Base-by-base conservation (phyloP, 352 stramenopile genomes). In the Pythium scleroteichum region DNA sequence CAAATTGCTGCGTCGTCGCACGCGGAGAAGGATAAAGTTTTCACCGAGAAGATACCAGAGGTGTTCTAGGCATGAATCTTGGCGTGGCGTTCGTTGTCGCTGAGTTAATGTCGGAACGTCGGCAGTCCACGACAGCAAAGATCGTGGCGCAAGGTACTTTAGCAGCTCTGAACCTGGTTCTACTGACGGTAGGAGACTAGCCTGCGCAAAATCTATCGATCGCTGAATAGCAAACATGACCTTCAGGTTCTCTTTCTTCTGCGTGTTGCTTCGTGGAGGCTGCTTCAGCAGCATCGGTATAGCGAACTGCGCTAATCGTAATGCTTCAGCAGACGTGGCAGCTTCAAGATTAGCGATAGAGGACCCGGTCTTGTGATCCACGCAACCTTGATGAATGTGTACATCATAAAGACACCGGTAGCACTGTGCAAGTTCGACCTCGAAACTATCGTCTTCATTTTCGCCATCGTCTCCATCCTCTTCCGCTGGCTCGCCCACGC, bases 161-260 rank as follows among this genome's bases (percentile, higher is more conserved):
- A 71, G 45, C 22, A 78, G 40, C 8, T 48, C 29, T 9, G 39
- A 40, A 3, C 38, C 48, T 24, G 39, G 53, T 17, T 39, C 14
- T 0, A 47, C 42, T 3, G 55, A 32, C n/a, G 49, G 47, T 22
- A 41, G 22, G 3, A 38, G 40, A 5, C 41, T 50, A 38, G 57
- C 65, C 14, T 59, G 45, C 14, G 51, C 42, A 8, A 38, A 54
- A 14, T 65, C 38, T 5, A 89, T 64, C 4, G 79, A 68, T 35
- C 81, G 64, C 4, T 76, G 77, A n/a, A 90, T 62, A 29, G 75
- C 79, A 33, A 74, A 72, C 0, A 92, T 69, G 8, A 92, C 47
- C 47, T 87, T 87, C 27, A 87, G 65, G 32, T 85, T 78, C 44
- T 92, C 82, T 61, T 86, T 87, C 67, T 92, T 92, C 50, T 90